These are phyloP conservation scores for Epichloe amarillans DNA, from an alignment of 2,329 filamentous ascomycete species.

Conservation along the genomic window DNA sequence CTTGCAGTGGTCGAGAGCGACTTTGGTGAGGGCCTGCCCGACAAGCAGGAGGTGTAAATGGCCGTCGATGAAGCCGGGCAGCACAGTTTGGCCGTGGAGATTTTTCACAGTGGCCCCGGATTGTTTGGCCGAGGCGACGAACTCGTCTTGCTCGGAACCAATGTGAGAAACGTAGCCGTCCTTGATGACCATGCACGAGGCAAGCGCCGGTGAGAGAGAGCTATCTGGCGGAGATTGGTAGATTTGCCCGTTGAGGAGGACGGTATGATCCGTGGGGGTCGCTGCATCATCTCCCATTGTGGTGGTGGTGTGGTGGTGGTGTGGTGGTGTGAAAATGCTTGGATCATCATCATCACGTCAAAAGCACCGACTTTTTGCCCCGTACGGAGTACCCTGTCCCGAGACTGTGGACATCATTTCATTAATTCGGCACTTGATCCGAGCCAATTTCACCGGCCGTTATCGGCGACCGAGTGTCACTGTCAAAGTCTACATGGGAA, in stretches of 20 bases:
- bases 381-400: no score
- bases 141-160: slow-evolving; percentile 16
- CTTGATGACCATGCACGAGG: slow-evolving; percentile 19
- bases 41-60: slow-evolving; percentile 43
- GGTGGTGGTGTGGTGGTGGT: not conserved
- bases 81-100: slow-evolving; percentile 23
- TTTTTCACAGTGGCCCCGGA: slow-evolving; percentile 14
- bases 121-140: slow-evolving; percentile 12
- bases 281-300: slow-evolving; percentile 6
- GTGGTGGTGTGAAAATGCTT: not conserved
- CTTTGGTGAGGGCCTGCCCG: slow-evolving; percentile 39
- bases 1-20: slow-evolving; percentile 34
- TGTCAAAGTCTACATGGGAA: no score
- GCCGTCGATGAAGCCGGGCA: slow-evolving; percentile 44
- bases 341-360: no score
- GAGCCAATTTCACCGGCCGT: not conserved
- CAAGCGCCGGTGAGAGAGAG: slow-evolving; percentile 4
- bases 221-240: slow-evolving; percentile 7
- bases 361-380: no score
- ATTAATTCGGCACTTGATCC: not conserved
- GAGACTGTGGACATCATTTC: not conserved
- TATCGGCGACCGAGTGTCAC: not conserved
- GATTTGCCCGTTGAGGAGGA: slow-evolving; percentile 12
- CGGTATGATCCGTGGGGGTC: not conserved
- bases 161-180: slow-evolving; percentile 22